A percentile compares a stretch with the other conserved stretches of the same genome.
Evolutionary conservation across 176 grass and related monocot species (phyloP).

Genomic region (Musa acuminata): DNA sequence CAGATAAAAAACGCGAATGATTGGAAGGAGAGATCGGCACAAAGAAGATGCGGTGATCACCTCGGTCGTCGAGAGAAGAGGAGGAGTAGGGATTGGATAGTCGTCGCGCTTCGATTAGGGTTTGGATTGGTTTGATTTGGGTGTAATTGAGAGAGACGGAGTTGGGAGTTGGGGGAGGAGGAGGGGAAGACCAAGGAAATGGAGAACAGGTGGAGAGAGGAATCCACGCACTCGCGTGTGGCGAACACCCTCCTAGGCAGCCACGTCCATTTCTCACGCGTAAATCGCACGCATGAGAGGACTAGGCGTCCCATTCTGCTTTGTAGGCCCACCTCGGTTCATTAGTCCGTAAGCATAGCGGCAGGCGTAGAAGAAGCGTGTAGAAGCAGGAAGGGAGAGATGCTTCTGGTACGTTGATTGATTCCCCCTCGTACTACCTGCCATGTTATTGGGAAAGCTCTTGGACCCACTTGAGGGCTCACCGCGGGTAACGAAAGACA

Average conservation of each 20-base stretch:
- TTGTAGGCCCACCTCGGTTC: too few relatives aligned
- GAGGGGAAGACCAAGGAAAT: not conserved
- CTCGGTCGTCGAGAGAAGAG: not conserved
- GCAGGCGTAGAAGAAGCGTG: too few relatives aligned
- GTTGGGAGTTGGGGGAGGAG: not conserved
- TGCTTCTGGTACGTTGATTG: too few relatives aligned
- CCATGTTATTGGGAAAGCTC: too few relatives aligned
- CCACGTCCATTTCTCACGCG: too few relatives aligned
- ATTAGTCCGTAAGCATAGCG: too few relatives aligned
- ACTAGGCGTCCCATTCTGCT: too few relatives aligned
- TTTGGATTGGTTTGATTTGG: not conserved
- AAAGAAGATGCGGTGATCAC: not conserved
- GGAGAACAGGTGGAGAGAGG: not conserved
- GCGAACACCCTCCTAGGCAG: not conserved
- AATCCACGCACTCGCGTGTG: slow-evolving; percentile 19
- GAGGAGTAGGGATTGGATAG: not conserved
- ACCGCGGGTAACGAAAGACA: too few relatives aligned
- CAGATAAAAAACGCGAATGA: not conserved
- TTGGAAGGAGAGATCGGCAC: not conserved
- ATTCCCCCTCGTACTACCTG: too few relatives aligned
- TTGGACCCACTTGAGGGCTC: too few relatives aligned
- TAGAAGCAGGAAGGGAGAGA: too few relatives aligned
- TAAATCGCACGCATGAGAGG: too few relatives aligned
- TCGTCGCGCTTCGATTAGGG: not conserved
- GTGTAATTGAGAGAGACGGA: not conserved